Conservation (phyloP, 208 protist genomes). For the Trypanosoma congolense region DNA sequence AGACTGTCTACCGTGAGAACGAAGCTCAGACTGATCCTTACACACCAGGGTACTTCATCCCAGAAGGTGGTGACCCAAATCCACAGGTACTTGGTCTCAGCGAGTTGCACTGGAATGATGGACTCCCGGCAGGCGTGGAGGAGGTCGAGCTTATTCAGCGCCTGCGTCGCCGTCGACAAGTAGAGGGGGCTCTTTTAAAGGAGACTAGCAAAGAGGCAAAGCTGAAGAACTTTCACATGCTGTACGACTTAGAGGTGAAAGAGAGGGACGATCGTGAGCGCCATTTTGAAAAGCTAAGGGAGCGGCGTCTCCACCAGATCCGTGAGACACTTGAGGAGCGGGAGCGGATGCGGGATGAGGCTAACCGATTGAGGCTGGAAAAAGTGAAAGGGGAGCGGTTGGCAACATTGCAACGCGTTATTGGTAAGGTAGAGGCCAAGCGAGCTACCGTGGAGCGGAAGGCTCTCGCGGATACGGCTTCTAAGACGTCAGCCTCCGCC, state of each 20-base stretch:
- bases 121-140: conserved; percentile 72
- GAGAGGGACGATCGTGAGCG: conserved; percentile 85
- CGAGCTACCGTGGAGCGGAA: conserved; percentile 29
- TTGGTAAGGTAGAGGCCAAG: conserved; percentile 49
- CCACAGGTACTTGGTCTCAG: conserved; percentile 71
- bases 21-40: conserved; percentile 89
- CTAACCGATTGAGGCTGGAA: conserved; percentile 52
- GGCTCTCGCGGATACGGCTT: conserved; percentile 16
- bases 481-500: conserved; percentile 5
- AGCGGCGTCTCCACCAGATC: conserved; percentile 63
- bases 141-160: conserved; percentile 88
- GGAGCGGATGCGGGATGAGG: conserved; percentile 59
- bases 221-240: conserved; percentile 33
- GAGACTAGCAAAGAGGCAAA: conserved; percentile 50
- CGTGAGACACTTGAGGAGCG: conserved; percentile 46
- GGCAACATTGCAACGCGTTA: conserved; percentile 27
- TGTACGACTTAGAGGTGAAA: conserved; percentile 78
- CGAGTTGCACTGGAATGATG: conserved; percentile 53
- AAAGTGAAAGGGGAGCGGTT: conserved; percentile 49
- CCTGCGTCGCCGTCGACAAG: conserved; percentile 69
- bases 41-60: conserved; percentile 82
- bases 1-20: conserved; percentile 81
- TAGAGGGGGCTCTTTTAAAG: conserved; percentile 59
- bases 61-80: conserved; percentile 44
- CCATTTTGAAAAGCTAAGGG: conserved; percentile 65